phyloP scores from a whole-genome alignment of 164 flowering plant species.

The Annona squamosa region DNA sequence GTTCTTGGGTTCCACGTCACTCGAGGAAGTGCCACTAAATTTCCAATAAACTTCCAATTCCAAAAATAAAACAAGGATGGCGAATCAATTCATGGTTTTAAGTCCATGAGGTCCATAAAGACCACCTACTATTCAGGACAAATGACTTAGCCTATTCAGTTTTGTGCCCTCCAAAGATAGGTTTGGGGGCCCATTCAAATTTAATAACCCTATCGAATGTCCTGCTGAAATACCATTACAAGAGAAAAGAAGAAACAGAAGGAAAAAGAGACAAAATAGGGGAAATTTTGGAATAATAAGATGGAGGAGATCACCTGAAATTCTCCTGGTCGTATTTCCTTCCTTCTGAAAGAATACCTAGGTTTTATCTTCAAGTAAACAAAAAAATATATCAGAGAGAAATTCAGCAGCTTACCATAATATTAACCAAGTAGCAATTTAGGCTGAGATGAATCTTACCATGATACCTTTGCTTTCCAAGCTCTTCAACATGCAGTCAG shows the following conservation, averaged over 20 bases:
- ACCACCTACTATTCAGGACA: not conserved
- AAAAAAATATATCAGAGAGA: not conserved
- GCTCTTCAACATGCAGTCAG: constrained; percentile 89
- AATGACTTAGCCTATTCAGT: not conserved
- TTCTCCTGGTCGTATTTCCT: constrained; percentile 82
- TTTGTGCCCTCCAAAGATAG: not conserved
- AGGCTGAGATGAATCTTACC: constrained; percentile 32
- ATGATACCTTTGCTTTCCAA: constrained; percentile 84
- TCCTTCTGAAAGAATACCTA: constrained; percentile 83
- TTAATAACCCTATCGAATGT: too few relatives aligned
- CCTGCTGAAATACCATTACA: too few relatives aligned
- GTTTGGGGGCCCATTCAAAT: not conserved
- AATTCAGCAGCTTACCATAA: constrained; percentile 5
- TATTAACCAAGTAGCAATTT: constrained; percentile 1
- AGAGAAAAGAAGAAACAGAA: not conserved
- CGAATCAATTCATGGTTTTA: not conserved
- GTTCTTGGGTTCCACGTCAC: too few relatives aligned
- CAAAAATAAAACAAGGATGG: not conserved
- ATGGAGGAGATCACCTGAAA: constrained; percentile 54
- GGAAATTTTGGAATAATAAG: not conserved
- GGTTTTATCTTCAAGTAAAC: constrained; percentile 67
- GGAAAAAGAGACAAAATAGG: not conserved
- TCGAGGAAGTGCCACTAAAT: not conserved
- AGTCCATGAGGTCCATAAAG: not conserved
- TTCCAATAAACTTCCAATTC: not conserved